Evolutionary conservation across 306 rosid species (phyloP).

Genomic region (Casuarina glauca): DNA sequence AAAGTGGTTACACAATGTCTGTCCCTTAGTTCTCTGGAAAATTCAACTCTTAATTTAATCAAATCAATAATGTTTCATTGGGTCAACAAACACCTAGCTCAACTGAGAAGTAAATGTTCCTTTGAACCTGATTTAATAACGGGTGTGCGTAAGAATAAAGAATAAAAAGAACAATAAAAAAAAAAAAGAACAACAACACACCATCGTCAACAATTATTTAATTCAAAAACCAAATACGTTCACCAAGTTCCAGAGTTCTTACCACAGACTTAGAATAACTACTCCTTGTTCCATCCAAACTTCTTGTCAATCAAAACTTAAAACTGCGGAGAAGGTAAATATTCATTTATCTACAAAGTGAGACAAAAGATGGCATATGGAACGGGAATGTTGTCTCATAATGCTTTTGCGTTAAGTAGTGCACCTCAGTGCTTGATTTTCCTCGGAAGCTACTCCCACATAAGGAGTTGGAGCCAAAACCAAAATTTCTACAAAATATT

Average conservation of each 20-base stretch:
- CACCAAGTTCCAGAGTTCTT: neutral
- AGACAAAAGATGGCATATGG: conserved; percentile 12
- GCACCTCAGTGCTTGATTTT: conserved; percentile 51
- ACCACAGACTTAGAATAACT: neutral
- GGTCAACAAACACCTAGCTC: no score
- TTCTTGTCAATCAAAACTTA: neutral
- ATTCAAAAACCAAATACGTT: neutral
- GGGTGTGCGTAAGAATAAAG: no score
- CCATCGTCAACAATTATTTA: no score
- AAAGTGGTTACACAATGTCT: no score
- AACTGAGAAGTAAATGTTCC: no score
- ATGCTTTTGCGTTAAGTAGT: conserved; percentile 68
- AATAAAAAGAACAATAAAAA: no score
- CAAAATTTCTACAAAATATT: no score
- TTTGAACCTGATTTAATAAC: no score
- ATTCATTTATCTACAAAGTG: conserved; percentile 41
- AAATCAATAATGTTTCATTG: no score
- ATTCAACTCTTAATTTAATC: no score
- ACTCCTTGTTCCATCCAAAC: neutral
- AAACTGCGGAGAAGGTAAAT: neutral
- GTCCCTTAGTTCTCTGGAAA: no score
- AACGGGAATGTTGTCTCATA: conserved; percentile 34
- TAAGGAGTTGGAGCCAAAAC: conserved; percentile 43
- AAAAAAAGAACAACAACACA: no score
- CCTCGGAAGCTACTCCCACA: conserved; percentile 59